phyloP scores from a whole-genome alignment of 805 yeast genomes.

The Saccharomycopsis malanga region DNA sequence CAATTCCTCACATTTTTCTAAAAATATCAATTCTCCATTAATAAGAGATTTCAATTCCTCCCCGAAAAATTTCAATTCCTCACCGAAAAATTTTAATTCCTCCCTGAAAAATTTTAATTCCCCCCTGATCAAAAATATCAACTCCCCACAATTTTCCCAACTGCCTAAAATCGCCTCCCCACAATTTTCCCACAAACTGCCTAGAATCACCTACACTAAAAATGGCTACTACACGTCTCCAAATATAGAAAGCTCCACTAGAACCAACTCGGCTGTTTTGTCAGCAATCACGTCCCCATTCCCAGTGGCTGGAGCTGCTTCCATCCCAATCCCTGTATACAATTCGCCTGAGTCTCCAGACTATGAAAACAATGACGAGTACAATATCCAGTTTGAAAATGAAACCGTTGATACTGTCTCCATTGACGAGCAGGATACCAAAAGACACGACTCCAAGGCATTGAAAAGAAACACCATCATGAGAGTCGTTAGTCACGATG shows the following conservation, averaged over 20 bases:
- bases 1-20: neutral
- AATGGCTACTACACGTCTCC: neutral
- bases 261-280: neutral
- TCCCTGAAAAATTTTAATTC: no score
- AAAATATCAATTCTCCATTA: no score
- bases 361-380: neutral
- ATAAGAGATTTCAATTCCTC: neutral
- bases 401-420: conserved; percentile 10
- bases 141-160: neutral
- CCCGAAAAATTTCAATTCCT: neutral
- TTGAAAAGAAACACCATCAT: conserved; percentile 14
- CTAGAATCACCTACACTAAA: no score
- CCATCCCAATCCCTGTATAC: neutral
- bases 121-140: neutral
- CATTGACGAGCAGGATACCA: conserved; percentile 5
- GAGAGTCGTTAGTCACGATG: conserved; percentile 18
- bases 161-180: no score
- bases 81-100: neutral
- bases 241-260: neutral
- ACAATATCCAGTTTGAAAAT: conserved; percentile 3
- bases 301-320: conserved; percentile 3
- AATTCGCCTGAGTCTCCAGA: neutral
- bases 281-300: conserved; percentile 2
- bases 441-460: neutral
- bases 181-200: no score